Percentiles rank a stretch among this genome's conserved stretches.
These are phyloP conservation scores for Acacia concinna DNA, from an alignment of 331 rosid genomes.

Conservation along the genomic window DNA sequence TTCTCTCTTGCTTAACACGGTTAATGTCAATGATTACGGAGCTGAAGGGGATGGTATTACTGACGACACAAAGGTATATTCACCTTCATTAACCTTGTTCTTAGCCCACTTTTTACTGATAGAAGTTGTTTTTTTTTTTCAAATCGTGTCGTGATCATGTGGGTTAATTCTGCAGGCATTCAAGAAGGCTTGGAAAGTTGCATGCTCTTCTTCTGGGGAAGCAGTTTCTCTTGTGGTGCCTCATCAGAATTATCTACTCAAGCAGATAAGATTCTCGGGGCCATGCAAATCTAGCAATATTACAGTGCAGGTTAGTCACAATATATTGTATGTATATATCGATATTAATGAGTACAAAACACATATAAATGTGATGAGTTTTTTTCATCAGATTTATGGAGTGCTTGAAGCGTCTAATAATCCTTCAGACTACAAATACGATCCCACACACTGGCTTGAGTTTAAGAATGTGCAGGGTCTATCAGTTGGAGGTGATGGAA, in stretches of 20 bases:
- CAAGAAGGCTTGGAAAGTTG: constrained; percentile 62
- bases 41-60: constrained; percentile 50
- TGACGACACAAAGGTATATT: constrained; percentile 57
- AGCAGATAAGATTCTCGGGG: constrained; percentile 66
- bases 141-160: background rate
- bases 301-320: constrained; percentile 40
- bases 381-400: constrained; percentile 56
- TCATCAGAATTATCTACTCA: constrained; percentile 46
- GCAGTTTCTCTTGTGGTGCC: constrained; percentile 53
- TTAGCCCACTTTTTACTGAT: background rate
- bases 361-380: background rate
- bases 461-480: constrained; percentile 47
- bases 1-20: constrained; percentile 14
- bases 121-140: background rate
- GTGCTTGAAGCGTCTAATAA: constrained; percentile 60
- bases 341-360: background rate
- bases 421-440: constrained; percentile 54
- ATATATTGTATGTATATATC: background rate
- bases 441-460: constrained; percentile 53
- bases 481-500: constrained; percentile 60
- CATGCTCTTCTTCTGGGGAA: constrained; percentile 46
- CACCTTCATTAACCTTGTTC: background rate
- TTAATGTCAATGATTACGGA: constrained; percentile 64
- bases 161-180: constrained; percentile 54
- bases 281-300: constrained; percentile 61